These are phyloP conservation scores for Apiosordaria backusii DNA, from an alignment of 495 filamentous ascomycete species.

Conservation along the genomic window DNA sequence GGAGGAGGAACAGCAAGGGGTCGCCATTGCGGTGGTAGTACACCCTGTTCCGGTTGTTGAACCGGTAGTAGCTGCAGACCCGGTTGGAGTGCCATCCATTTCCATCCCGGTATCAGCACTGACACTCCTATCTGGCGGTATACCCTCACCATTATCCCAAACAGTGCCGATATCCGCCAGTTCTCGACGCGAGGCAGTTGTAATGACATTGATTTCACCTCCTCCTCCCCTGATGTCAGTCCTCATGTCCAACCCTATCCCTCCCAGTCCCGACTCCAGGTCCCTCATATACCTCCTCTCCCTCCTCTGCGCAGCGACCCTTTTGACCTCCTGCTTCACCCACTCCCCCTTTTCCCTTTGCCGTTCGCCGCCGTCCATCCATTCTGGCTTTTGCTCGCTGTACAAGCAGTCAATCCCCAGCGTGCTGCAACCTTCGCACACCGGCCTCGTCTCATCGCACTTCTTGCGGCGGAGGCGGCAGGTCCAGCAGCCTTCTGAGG, in stretches of 20 bases:
- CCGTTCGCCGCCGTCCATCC: conserved; percentile 51
- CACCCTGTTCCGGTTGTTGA: too few relatives aligned
- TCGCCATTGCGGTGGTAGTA: not conserved
- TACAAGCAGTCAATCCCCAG: conserved; percentile 51
- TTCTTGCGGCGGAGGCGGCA: conserved; percentile 55
- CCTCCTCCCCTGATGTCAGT: too few relatives aligned
- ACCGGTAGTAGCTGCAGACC: too few relatives aligned
- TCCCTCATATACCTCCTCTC: conserved; percentile 32
- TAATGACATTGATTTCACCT: too few relatives aligned
- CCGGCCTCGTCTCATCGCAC: conserved; percentile 49
- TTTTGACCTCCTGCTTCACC: conserved; percentile 51
- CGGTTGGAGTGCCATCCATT: not conserved
- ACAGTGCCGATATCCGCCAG: not conserved
- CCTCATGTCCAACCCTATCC: not conserved
- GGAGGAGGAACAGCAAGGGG: not conserved
- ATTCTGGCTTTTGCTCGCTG: conserved; percentile 48
- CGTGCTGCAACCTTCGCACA: conserved; percentile 43
- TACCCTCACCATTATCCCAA: not conserved
- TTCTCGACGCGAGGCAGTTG: too few relatives aligned
- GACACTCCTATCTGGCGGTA: not conserved
- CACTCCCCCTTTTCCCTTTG: conserved; percentile 49
- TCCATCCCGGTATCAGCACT: not conserved
- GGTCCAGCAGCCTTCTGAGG: conserved; percentile 54
- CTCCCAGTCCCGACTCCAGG: conserved; percentile 36
- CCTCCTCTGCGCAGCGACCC: conserved; percentile 41